These are phyloP conservation scores for Skeletonema potamos DNA, from an alignment of 108 stramenopile genomes.

Conservation along the genomic window DNA sequence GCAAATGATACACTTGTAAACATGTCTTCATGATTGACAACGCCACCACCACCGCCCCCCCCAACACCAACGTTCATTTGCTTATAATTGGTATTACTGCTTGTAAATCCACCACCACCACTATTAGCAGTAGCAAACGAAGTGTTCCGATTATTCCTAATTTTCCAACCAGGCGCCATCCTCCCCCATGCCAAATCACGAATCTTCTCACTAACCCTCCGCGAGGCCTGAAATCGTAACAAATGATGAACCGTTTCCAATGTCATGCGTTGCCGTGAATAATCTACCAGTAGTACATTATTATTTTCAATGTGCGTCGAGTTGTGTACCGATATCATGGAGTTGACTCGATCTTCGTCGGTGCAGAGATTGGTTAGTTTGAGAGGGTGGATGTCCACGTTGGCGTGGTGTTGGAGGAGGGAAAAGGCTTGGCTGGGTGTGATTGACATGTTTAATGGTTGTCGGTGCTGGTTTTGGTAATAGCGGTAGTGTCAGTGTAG, in stretches of 20 bases:
- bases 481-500: not conserved
- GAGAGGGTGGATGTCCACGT: slow-evolving; percentile 58
- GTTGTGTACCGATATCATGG: slow-evolving; percentile 65
- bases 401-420: slow-evolving; percentile 63
- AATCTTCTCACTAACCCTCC: slow-evolving; percentile 53
- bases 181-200: slow-evolving; percentile 72
- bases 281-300: slow-evolving; percentile 32
- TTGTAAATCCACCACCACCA: not conserved
- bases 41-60: not conserved
- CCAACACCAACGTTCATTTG: not conserved
- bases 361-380: slow-evolving; percentile 65
- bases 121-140: too few relatives aligned
- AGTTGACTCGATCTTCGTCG: slow-evolving; percentile 68
- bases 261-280: slow-evolving; percentile 85
- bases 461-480: too few relatives aligned
- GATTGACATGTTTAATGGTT: slow-evolving; percentile 12
- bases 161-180: slow-evolving; percentile 47
- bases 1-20: slow-evolving; percentile 37
- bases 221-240: slow-evolving; percentile 51
- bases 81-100: not conserved
- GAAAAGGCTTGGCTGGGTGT: slow-evolving; percentile 63
- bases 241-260: slow-evolving; percentile 76
- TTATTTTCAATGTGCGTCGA: not conserved
- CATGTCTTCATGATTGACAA: not conserved
- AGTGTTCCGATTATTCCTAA: not conserved